These are phyloP conservation scores for Neonectria punicea DNA, from an alignment of 2,329 filamentous ascomycete genomes.

Conservation along the genomic window DNA sequence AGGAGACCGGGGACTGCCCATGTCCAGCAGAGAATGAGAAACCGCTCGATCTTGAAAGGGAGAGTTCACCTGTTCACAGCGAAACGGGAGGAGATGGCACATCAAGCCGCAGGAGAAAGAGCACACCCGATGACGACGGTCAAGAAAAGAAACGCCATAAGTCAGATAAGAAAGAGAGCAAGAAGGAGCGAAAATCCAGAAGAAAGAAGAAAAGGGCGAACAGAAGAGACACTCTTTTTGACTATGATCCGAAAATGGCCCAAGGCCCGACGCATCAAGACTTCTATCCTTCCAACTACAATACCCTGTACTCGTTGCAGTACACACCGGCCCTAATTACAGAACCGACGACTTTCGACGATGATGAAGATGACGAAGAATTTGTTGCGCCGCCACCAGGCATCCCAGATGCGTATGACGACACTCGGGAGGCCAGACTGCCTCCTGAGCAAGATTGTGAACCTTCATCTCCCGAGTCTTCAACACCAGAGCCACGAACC, in stretches of 20 bases:
- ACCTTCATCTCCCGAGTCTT: no score
- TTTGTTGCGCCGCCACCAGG: constrained; percentile 23
- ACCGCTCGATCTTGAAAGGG: not conserved
- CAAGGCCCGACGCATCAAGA: not conserved
- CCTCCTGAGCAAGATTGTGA: not conserved
- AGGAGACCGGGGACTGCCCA: not conserved
- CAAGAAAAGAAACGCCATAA: not conserved
- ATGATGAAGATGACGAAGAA: not conserved
- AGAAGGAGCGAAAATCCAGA: not conserved
- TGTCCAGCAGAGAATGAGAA: not conserved
- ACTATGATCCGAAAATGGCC: not conserved
- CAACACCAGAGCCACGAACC: not conserved
- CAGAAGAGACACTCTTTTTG: not conserved
- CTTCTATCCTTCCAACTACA: not conserved
- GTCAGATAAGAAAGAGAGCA: not conserved
- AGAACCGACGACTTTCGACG: not conserved
- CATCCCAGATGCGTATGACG: constrained; percentile 18
- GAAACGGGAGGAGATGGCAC: not conserved
- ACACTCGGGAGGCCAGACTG: not conserved
- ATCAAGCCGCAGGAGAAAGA: not conserved
- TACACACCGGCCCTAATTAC: not conserved
- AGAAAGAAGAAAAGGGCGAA: not conserved
- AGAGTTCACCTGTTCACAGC: not conserved
- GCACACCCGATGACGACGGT: not conserved
- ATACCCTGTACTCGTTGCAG: not conserved